Percentiles rank a stretch among this genome's conserved stretches.
Conservation (phyloP, 768 basidiomycete genomes). For the Fistulinella prunicolor region DNA sequence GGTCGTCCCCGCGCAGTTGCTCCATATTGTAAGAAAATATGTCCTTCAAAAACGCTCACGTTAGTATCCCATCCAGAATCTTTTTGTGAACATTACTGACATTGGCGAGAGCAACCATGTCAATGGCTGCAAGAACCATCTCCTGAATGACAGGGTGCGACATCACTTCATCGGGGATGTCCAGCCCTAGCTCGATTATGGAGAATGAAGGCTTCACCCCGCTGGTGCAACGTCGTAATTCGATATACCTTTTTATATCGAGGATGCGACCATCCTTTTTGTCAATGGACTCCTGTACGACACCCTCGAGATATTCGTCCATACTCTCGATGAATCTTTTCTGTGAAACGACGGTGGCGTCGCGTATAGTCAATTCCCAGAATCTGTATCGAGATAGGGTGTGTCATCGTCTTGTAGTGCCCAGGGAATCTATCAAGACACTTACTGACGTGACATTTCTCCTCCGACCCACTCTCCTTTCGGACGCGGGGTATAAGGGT, state of each 20-base stretch:
- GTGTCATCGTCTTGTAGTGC: background rate
- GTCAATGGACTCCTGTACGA: constrained; percentile 43
- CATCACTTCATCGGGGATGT: constrained; percentile 39
- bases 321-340: constrained; percentile 38
- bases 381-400: constrained; percentile 5
- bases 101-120: constrained; percentile 38
- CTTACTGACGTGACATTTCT: constrained; percentile 17
- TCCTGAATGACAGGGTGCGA: constrained; percentile 36
- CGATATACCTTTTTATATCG: constrained; percentile 39
- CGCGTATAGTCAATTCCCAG: constrained; percentile 9
- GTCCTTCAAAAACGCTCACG: background rate
- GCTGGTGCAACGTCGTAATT: constrained; percentile 40
- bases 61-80: background rate
- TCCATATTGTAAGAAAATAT: background rate
- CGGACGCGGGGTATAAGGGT: constrained; percentile 11
- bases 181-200: constrained; percentile 32
- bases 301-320: constrained; percentile 34
- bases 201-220: constrained; percentile 42
- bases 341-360: constrained; percentile 2
- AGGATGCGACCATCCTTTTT: constrained; percentile 33
- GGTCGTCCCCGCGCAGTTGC: background rate
- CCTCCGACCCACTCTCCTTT: constrained; percentile 15
- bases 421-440: background rate
- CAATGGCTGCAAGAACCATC: constrained; percentile 28
- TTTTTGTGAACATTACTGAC: constrained; percentile 13